phyloP scores from a whole-genome alignment of 1,284 basidiomycete species.

The Porodaedalea pini region DNA sequence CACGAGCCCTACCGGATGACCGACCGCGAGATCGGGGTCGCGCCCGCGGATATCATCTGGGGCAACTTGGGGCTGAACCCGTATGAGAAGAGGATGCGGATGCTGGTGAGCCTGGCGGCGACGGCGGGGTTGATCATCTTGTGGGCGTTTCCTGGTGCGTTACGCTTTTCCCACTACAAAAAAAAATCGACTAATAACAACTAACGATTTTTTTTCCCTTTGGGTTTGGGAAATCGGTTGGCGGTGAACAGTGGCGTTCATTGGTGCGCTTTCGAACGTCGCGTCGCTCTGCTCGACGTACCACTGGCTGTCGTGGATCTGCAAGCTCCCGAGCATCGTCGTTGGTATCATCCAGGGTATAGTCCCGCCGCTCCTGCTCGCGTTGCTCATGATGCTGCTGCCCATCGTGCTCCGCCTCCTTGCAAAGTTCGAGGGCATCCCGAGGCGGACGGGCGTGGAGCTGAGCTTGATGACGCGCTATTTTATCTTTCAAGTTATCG shows the following conservation, averaged over 20 bases:
- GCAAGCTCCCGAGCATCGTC: conserved; percentile 55
- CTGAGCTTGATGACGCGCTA: conserved; percentile 88
- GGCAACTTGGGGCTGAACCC: conserved; percentile 84
- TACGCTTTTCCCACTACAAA: neutral
- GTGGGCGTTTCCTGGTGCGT: conserved; percentile 59
- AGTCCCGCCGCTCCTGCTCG: conserved; percentile 80
- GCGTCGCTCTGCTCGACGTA: conserved; percentile 62
- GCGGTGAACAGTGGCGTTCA: conserved; percentile 61
- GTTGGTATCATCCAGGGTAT: conserved; percentile 91
- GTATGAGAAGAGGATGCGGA: conserved; percentile 76
- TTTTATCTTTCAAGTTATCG: conserved; percentile 89
- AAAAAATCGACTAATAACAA: no score
- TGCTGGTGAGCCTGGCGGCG: conserved; percentile 53
- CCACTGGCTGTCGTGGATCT: conserved; percentile 82
- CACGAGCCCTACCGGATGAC: conserved; percentile 78
- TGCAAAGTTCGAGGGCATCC: conserved; percentile 77
- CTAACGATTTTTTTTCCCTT: no score
- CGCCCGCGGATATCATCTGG: conserved; percentile 90
- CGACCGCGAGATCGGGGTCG: conserved; percentile 67
- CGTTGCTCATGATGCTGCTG: conserved; percentile 88
- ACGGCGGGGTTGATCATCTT: conserved; percentile 67
- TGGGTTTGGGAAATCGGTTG: no score
- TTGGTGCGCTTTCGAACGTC: conserved; percentile 85
- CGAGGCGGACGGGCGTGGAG: conserved; percentile 79
- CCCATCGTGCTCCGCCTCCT: conserved; percentile 83